Evolutionary conservation across 2,329 filamentous ascomycete genomes (phyloP), one percentile per base, ranked within the genome.

Genomic region (Nectriaceae sp.): DNA sequence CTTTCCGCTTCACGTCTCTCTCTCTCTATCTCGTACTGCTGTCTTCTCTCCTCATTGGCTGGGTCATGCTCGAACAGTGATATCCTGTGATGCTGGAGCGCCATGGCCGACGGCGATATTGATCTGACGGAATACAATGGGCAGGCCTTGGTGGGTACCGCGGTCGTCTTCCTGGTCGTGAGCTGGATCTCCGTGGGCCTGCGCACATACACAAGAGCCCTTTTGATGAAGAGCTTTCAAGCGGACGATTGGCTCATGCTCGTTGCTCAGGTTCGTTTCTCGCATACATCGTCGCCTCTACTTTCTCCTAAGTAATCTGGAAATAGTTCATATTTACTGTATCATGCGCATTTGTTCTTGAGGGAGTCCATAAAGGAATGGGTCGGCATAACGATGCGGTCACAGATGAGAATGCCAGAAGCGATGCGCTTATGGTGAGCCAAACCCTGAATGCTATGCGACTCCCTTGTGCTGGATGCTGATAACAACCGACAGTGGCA

Each of bases 181-280:
- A 75, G 66, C 40, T 75, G 71, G 68, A 45, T 75, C 11, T 70
- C 74, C 21, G 70, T 77, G 31, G 59, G 63, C 13, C 59, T 78
- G 37, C 66, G 75, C 46, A 68, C 62, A n/a, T 77, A 76, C 59
- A 75, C 75, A 11, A 67, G 74, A 48, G 64, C 63, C 4, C 62
- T 70, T 19, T 58, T 78, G 53, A 76, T 72, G 51, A 75, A 72
- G 31, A 65, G 65, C 43, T 76, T 78, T 46, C 69, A 75, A 55
- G 51, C 65, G n/a, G 77, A 80, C 61, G 77, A 80, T 65, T 80
- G 77, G 75, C 65, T 79, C 52, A 80, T 80, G 76, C 53, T 79
- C 37, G 56, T 72, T 48, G 70, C 72, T 22, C 76, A 77, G 67
- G 75, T 78, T 63, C 6, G 67, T 16, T 33, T 21, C 3, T 26